phyloP scores from a whole-genome alignment of 1,284 basidiomycete species.

The Cerrena zonata region DNA sequence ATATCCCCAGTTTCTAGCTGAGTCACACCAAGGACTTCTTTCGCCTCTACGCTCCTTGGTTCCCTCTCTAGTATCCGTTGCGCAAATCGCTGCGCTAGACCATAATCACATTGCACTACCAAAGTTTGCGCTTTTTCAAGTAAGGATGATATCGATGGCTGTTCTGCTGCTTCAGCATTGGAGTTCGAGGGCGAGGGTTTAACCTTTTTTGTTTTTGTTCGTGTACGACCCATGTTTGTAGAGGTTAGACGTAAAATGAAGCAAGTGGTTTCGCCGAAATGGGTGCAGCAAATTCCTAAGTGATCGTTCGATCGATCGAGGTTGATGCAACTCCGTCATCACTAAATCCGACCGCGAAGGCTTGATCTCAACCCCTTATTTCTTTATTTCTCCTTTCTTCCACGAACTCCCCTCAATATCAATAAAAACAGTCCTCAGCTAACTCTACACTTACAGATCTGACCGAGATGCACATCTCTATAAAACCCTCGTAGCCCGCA shows the following conservation, averaged over 20 bases:
- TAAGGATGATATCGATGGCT: conserved; percentile 46
- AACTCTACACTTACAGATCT: too few species aligned
- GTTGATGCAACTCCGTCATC: too few species aligned
- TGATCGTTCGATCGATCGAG: background rate
- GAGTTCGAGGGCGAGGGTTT: conserved; percentile 28
- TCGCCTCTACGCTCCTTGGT: conserved; percentile 63
- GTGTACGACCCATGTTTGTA: conserved; percentile 58
- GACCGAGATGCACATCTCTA: too few species aligned
- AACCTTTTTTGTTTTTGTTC: conserved; percentile 49
- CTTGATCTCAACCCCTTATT: too few species aligned
- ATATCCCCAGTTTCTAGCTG: conserved; percentile 76
- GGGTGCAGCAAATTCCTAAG: background rate
- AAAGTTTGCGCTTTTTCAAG: conserved; percentile 73
- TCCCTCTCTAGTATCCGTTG: conserved; percentile 64
- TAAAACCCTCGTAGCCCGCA: too few species aligned
- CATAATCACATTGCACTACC: conserved; percentile 79
- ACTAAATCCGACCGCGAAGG: too few species aligned
- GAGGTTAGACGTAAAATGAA: too few species aligned
- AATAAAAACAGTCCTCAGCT: too few species aligned
- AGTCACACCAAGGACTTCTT: conserved; percentile 74
- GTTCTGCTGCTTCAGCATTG: conserved; percentile 25
- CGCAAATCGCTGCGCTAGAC: conserved; percentile 71
- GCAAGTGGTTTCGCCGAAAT: background rate
- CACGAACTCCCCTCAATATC: too few species aligned
- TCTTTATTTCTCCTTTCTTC: too few species aligned